Percentiles rank a stretch among this genome's conserved stretches.
Conservation (phyloP, 2,329 filamentous ascomycete genomes). For the Penicillium concentricum region DNA sequence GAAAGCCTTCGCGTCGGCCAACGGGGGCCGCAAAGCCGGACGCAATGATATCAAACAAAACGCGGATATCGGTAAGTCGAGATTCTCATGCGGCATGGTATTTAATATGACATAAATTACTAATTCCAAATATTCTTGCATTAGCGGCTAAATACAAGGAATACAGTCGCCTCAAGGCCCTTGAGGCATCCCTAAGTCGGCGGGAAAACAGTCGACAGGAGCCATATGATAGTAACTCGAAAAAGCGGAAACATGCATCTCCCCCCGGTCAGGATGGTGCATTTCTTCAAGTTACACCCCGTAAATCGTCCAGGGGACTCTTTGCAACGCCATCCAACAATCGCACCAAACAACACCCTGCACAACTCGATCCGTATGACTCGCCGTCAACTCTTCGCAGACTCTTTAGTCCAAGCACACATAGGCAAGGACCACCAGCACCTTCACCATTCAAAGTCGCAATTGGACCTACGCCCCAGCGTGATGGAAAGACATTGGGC, state of each 20-base stretch:
- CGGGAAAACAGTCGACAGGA: slow-evolving; percentile 22
- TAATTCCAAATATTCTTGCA: neutral
- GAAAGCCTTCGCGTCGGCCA: slow-evolving; percentile 42
- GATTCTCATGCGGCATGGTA: neutral
- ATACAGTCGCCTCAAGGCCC: slow-evolving; percentile 44
- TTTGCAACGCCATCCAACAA: slow-evolving; percentile 35
- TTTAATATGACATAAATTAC: neutral
- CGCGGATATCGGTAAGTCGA: slow-evolving; percentile 42
- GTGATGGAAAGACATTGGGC: slow-evolving; percentile 49
- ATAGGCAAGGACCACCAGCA: slow-evolving; percentile 27
- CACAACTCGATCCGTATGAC: slow-evolving; percentile 46
- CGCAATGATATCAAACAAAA: slow-evolving; percentile 50
- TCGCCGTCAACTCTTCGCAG: slow-evolving; percentile 41
- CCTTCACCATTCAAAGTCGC: slow-evolving; percentile 39
- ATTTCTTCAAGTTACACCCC: slow-evolving; percentile 32
- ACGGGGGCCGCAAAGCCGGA: slow-evolving; percentile 46
- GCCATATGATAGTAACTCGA: slow-evolving; percentile 19
- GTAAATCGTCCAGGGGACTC: slow-evolving; percentile 33
- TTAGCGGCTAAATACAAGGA: slow-evolving; percentile 50
- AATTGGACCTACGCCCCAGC: slow-evolving; percentile 51
- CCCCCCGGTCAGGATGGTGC: slow-evolving; percentile 24
- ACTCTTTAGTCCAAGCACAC: slow-evolving; percentile 38
- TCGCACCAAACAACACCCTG: slow-evolving; percentile 34
- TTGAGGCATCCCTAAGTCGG: slow-evolving; percentile 26
- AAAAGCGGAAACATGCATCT: slow-evolving; percentile 36